A percentile compares a stretch with the other conserved stretches of the same genome.
phyloP scores from a whole-genome alignment of 2,329 filamentous ascomycete genomes.

The Aspergillus sergii region DNA sequence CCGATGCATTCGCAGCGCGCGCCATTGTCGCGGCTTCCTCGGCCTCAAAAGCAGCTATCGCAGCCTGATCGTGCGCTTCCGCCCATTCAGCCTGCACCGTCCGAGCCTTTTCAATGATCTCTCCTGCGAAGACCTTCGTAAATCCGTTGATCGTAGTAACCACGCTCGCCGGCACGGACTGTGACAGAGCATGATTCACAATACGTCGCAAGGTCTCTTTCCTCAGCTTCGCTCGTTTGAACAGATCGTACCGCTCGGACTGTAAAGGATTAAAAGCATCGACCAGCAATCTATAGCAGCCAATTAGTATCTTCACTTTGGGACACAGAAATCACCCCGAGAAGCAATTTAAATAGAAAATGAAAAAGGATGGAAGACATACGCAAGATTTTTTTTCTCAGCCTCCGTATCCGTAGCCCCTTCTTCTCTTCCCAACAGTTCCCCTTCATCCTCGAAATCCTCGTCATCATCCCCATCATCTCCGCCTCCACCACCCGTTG shows the following conservation, averaged over 20 bases:
- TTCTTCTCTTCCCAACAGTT: slow-evolving; percentile 48
- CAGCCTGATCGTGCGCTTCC: slow-evolving; percentile 54
- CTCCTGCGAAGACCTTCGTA: slow-evolving; percentile 67
- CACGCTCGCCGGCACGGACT: slow-evolving; percentile 66
- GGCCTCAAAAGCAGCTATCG: slow-evolving; percentile 58
- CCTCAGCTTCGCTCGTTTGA: slow-evolving; percentile 53
- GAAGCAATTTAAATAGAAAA: not conserved
- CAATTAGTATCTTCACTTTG: slow-evolving; percentile 9
- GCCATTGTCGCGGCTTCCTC: slow-evolving; percentile 50
- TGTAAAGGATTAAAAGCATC: slow-evolving; percentile 52
- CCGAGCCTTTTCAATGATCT: slow-evolving; percentile 66
- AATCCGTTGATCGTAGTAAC: slow-evolving; percentile 66
- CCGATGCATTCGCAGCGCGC: slow-evolving; percentile 13
- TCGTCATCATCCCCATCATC: slow-evolving; percentile 56
- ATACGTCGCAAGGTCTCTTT: slow-evolving; percentile 57
- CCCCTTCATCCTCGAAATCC: slow-evolving; percentile 51
- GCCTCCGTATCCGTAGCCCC: slow-evolving; percentile 52
- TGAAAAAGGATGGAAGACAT: slow-evolving; percentile 28
- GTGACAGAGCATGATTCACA: slow-evolving; percentile 68
- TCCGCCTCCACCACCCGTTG: slow-evolving; percentile 44
- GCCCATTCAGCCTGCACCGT: slow-evolving; percentile 61
- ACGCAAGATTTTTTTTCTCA: slow-evolving; percentile 55
- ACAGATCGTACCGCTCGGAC: slow-evolving; percentile 52
- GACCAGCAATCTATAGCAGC: slow-evolving; percentile 42
- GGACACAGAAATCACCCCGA: not conserved